A percentile compares a stretch with the other conserved stretches of the same genome.
Evolutionary conservation across 495 filamentous ascomycete genomes (phyloP).

Genomic region (Hyaloscypha variabilis): DNA sequence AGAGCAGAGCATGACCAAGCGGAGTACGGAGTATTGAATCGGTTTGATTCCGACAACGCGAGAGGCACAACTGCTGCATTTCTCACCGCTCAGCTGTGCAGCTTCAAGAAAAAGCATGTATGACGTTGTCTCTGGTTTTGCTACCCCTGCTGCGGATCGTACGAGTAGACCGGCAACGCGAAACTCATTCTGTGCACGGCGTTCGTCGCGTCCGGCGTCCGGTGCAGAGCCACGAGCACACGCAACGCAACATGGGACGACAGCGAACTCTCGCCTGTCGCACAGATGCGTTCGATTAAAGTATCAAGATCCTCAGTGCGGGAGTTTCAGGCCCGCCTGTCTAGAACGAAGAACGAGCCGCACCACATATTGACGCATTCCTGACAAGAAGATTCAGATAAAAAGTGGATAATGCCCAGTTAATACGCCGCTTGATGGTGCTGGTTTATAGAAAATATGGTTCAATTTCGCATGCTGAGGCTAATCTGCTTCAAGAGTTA

Average conservation of each 20-base stretch:
- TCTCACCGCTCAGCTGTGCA: neutral
- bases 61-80: neutral
- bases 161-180: conserved; percentile 1
- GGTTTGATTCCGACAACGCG: neutral
- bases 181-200: neutral
- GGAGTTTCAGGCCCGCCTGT: neutral
- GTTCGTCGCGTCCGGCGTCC: neutral
- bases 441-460: neutral
- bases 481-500: neutral
- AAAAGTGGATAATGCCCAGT: neutral
- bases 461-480: neutral
- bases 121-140: conserved; percentile 17
- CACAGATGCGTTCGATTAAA: conserved; percentile 2
- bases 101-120: conserved; percentile 19
- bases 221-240: conserved; percentile 3
- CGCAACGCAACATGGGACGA: neutral
- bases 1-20: neutral
- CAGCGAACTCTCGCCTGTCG: neutral
- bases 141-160: conserved; percentile 1
- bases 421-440: neutral
- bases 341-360: neutral
- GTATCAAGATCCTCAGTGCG: neutral
- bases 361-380: conserved; percentile 14
- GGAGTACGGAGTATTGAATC: neutral
- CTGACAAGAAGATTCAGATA: conserved; percentile 8